These are phyloP conservation scores for Exophiala oligosperma DNA, from an alignment of 2,329 filamentous ascomycete genomes.

Conservation along the genomic window DNA sequence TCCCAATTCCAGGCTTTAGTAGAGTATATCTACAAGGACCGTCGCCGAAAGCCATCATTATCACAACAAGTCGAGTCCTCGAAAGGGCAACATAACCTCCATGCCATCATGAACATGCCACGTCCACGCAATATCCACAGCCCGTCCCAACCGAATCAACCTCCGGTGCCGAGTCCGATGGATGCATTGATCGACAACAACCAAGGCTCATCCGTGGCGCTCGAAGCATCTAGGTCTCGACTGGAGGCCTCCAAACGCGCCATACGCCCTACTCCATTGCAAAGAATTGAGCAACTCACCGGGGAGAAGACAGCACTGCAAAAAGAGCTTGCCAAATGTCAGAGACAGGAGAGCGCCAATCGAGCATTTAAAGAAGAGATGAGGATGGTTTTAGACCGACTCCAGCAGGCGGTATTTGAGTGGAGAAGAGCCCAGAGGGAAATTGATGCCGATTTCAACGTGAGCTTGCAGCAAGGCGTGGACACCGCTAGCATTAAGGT, in stretches of 20 bases:
- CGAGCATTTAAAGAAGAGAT: conserved; percentile 8
- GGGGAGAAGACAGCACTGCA: conserved; percentile 7
- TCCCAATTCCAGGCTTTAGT: not conserved
- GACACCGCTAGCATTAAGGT: conserved; percentile 1
- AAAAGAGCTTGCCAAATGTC: conserved; percentile 11
- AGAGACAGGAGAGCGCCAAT: conserved; percentile 9
- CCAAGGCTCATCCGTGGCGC: conserved; percentile 6
- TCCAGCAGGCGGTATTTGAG: conserved; percentile 8
- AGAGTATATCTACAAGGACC: not conserved
- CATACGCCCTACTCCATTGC: conserved; percentile 6
- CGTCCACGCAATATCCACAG: not conserved
- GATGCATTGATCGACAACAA: conserved; percentile 7
- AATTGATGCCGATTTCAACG: conserved; percentile 4
- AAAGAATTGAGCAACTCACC: conserved; percentile 8
- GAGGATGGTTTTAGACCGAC: conserved; percentile 6
- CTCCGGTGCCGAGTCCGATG: not conserved
- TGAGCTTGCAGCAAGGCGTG: not conserved
- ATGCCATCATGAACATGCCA: not conserved
- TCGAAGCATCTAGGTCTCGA: conserved; percentile 10
- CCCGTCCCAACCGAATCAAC: not conserved
- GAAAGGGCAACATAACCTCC: not conserved
- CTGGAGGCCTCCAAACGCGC: conserved; percentile 6
- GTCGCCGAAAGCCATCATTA: not conserved
- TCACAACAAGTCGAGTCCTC: not conserved
- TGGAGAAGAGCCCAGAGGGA: conserved; percentile 4